phyloP scores from a whole-genome alignment of 1,139 yeast genomes.

The Cylindricascospora bacillispora region DNA sequence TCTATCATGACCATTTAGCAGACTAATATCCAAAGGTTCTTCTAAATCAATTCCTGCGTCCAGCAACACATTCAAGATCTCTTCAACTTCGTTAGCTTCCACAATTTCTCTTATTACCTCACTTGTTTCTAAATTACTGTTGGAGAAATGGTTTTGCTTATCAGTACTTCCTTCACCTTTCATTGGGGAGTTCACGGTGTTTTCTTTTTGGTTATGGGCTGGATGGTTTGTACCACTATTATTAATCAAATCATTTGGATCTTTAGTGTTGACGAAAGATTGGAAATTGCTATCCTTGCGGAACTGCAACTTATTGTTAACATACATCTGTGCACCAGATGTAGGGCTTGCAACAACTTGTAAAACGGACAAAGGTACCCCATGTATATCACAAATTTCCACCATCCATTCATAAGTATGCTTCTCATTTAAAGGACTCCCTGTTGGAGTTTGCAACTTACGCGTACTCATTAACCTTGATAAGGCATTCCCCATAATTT shows the following conservation, averaged over 20 bases:
- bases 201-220: too few species aligned
- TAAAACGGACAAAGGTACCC: neutral
- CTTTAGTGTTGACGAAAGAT: neutral
- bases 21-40: too few species aligned
- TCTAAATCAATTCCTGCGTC: neutral
- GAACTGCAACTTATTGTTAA: neutral
- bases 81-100: neutral
- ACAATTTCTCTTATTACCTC: neutral
- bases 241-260: too few species aligned
- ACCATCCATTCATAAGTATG: conserved; percentile 17
- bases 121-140: too few species aligned
- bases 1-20: too few species aligned
- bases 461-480: conserved; percentile 10
- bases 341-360: neutral
- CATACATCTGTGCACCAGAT: neutral
- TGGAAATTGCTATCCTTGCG: neutral
- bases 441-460: conserved; percentile 11
- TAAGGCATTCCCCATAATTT: conserved; percentile 12
- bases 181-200: too few species aligned
- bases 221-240: too few species aligned
- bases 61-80: neutral
- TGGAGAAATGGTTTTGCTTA: too few species aligned
- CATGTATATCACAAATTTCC: conserved; percentile 11
- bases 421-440: conserved; percentile 6
- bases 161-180: too few species aligned